Evolutionary conservation across 2,329 filamentous ascomycete species (phyloP).

Genomic region (Neopestalotiopsis rosae): DNA sequence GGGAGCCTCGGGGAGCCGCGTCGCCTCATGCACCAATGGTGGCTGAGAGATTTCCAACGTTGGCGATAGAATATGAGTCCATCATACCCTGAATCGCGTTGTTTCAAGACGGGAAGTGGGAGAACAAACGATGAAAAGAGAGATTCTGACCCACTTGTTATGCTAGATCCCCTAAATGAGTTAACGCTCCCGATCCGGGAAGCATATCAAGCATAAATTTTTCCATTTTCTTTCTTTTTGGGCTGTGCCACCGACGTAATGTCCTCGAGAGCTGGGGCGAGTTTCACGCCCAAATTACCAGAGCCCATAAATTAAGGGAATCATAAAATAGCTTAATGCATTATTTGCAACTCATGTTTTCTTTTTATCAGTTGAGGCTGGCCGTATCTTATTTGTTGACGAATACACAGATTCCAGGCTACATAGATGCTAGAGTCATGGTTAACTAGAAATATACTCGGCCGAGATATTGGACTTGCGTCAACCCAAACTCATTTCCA

Average conservation of each 20-base stretch:
- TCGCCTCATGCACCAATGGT: slow-evolving; percentile 1
- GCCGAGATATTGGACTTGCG: background rate
- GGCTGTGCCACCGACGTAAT: slow-evolving; percentile 9
- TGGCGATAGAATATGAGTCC: background rate
- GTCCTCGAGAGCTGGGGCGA: background rate
- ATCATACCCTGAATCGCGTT: background rate
- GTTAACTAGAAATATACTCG: background rate
- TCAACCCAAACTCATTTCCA: background rate
- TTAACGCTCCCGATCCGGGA: background rate
- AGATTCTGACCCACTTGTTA: slow-evolving; percentile 3
- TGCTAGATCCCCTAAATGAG: slow-evolving; percentile 2
- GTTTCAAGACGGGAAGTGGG: slow-evolving; percentile 15
- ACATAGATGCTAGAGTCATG: background rate
- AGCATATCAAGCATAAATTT: slow-evolving; percentile 12
- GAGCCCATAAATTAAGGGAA: too few relatives aligned
- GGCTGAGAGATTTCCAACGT: slow-evolving; percentile 9
- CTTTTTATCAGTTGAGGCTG: background rate
- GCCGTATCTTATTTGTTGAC: background rate
- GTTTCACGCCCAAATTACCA: background rate
- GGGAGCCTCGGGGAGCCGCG: background rate
- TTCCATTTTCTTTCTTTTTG: background rate
- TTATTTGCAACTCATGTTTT: background rate
- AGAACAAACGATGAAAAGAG: background rate
- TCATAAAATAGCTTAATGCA: background rate
- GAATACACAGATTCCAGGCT: background rate